Evolutionary conservation across 2,329 filamentous ascomycete species (phyloP).

Genomic region (Huntiella savannae): DNA sequence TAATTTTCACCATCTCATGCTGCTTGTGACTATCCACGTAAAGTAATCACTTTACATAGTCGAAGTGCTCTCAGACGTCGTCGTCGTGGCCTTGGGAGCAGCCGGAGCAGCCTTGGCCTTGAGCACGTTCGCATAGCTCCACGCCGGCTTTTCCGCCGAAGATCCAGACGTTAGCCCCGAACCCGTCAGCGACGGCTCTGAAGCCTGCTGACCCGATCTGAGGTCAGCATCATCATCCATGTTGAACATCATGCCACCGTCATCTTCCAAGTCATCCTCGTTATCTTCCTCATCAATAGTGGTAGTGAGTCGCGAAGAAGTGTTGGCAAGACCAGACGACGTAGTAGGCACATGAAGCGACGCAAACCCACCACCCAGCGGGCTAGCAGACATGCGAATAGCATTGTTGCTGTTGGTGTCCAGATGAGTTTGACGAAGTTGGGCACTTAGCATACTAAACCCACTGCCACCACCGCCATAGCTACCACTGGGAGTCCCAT

Average conservation of each 20-base stretch:
- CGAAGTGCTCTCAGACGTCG: no score
- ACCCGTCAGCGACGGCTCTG: no score
- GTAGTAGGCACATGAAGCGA: background rate
- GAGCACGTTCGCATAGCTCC: conserved; percentile 10
- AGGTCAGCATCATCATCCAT: conserved; percentile 8
- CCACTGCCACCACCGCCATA: conserved; percentile 5
- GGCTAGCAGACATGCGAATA: conserved; percentile 4
- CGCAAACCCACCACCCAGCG: conserved; percentile 2
- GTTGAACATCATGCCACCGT: conserved; percentile 10
- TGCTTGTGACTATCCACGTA: no score
- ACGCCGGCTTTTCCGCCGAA: background rate
- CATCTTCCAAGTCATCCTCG: background rate
- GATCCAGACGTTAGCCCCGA: background rate
- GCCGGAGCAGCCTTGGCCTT: conserved; percentile 8
- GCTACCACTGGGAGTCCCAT: conserved; percentile 3
- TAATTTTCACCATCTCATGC: no score
- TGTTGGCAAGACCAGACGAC: background rate
- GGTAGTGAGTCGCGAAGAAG: conserved; percentile 6
- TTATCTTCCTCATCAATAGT: conserved; percentile 11
- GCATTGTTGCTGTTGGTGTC: background rate
- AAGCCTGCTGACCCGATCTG: background rate
- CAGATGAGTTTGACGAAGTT: conserved; percentile 7
- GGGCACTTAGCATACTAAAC: conserved; percentile 9
- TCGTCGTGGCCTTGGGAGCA: no score
- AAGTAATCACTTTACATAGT: no score